Evolutionary conservation across 129 eudicot species (phyloP), one percentile per base, ranked within the genome.

Genomic region (Tanacetum coccineum): DNA sequence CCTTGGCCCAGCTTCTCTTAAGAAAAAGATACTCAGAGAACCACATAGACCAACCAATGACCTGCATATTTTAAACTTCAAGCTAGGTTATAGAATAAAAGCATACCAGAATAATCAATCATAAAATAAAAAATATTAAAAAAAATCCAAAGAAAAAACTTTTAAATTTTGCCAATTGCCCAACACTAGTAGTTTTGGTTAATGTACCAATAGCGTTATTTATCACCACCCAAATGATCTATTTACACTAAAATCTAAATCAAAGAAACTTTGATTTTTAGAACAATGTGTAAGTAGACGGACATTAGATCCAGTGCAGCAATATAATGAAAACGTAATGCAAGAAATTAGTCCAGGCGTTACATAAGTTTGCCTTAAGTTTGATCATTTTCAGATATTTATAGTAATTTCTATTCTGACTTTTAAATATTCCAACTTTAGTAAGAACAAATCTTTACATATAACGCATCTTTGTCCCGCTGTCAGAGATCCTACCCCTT

Each of bases 31-130:
- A 92, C 94, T 92, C 96, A 5, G 96, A 92, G 75, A 92, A 92
- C 98, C 96, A 92, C 98, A 92, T 92, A 45, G 98, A 92, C 98
- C 98, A 88, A 11, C 98, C 98, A 36, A 92, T 83, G 22, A 88
- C 96, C 98, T 92, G 92, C 87, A 79, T 59, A 75, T 53, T 68
- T 28, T 22, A 36, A 54, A 30, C 18, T 58, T 13, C 59, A 66
- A 48, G 28, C 51, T n/a, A 15, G 9, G 70, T 10, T 12, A 66
- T 13, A n/a, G 70, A 66, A 64, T 11, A 64, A 45, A 65, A 47
- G 17, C 10, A 66, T 17, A 48, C 25, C 59, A 48, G 7, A 26
- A 7, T 36, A 36, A 8, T 36, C 42, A 6, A 36, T 36, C 42
- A 36, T 2, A 36, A 22, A 22, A 36, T 6, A 36, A 6, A 36